These are phyloP conservation scores for Pontederia paniculata DNA, from an alignment of 176 grass and related monocot genomes.

Conservation along the genomic window DNA sequence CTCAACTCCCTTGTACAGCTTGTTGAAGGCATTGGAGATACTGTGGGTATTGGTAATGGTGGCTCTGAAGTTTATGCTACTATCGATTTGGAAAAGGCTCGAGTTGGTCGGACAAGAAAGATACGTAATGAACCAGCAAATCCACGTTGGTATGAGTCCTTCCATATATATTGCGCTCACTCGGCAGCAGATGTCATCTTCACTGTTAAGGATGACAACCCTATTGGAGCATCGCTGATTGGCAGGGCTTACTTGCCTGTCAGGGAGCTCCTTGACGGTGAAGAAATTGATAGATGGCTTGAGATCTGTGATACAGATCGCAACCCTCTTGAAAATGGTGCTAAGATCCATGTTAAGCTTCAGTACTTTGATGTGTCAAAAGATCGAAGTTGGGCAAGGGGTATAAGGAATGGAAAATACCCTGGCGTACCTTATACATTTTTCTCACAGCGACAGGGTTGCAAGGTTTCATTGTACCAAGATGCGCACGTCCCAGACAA, in stretches of 20 bases:
- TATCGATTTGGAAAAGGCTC: slow-evolving; percentile 37
- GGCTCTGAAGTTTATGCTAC: slow-evolving; percentile 38
- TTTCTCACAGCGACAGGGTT: slow-evolving; percentile 84
- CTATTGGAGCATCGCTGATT: slow-evolving; percentile 34
- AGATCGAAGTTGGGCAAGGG: slow-evolving; percentile 49
- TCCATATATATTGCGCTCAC: slow-evolving; percentile 72
- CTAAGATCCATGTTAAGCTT: slow-evolving; percentile 56
- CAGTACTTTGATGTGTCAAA: slow-evolving; percentile 39
- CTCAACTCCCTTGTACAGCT: slow-evolving; percentile 18
- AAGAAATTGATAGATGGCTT: slow-evolving; percentile 38
- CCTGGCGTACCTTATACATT: slow-evolving; percentile 79
- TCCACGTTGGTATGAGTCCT: slow-evolving; percentile 46
- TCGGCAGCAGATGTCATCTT: slow-evolving; percentile 47
- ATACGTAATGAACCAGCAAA: slow-evolving; percentile 27
- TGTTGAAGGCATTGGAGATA: slow-evolving; percentile 49
- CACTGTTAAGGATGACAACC: slow-evolving; percentile 33
- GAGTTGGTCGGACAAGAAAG: slow-evolving; percentile 43
- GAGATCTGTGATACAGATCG: slow-evolving; percentile 31
- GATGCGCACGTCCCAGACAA: slow-evolving; percentile 66
- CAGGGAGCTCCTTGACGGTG: slow-evolving; percentile 36
- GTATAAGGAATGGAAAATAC: slow-evolving; percentile 33
- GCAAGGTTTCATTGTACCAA: slow-evolving; percentile 83
- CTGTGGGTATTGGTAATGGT: slow-evolving; percentile 49
- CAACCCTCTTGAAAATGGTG: slow-evolving; percentile 31
- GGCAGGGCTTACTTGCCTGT: slow-evolving; percentile 44